Evolutionary conservation across 2,329 filamentous ascomycete species (phyloP).

Genomic region (Scortechinia acanthostroma): DNA sequence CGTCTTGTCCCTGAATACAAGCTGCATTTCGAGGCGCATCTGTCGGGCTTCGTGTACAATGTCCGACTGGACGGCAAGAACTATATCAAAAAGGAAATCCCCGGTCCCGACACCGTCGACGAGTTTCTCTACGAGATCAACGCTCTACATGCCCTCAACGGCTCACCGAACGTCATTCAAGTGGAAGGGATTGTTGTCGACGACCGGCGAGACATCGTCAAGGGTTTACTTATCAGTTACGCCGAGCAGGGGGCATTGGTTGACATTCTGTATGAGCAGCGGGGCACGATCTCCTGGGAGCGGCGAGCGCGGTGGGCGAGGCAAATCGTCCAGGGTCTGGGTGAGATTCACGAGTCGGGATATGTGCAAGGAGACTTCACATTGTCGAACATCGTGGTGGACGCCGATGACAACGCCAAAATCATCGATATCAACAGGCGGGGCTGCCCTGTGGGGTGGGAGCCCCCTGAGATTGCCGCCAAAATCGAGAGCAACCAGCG

Average conservation of each 20-base stretch:
- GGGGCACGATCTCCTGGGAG: conserved; percentile 59
- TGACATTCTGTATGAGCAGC: conserved; percentile 79
- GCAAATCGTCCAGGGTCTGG: conserved; percentile 82
- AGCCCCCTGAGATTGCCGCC: conserved; percentile 81
- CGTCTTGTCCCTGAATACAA: conserved; percentile 64
- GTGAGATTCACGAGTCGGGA: conserved; percentile 88
- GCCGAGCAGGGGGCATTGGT: conserved; percentile 82
- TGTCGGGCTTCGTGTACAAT: conserved; percentile 97
- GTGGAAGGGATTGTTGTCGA: conserved; percentile 86
- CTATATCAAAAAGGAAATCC: conserved; percentile 96
- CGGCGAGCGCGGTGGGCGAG: conserved; percentile 79
- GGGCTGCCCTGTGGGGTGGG: conserved; percentile 96
- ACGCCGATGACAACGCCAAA: conserved; percentile 75
- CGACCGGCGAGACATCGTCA: conserved; percentile 66
- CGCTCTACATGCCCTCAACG: conserved; percentile 72
- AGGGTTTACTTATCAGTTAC: conserved; percentile 82
- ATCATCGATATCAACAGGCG: conserved; percentile 98
- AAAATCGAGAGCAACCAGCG: conserved; percentile 83
- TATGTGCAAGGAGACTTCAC: conserved; percentile 98
- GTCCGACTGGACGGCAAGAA: conserved; percentile 61
- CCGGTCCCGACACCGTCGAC: conserved; percentile 86
- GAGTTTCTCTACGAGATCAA: conserved; percentile 98
- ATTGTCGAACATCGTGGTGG: conserved; percentile 91
- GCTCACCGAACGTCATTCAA: conserved; percentile 71
- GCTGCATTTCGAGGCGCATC: conserved; percentile 79